phyloP scores from a whole-genome alignment of 352 stramenopile species.

The Phytophthora pinifolia region DNA sequence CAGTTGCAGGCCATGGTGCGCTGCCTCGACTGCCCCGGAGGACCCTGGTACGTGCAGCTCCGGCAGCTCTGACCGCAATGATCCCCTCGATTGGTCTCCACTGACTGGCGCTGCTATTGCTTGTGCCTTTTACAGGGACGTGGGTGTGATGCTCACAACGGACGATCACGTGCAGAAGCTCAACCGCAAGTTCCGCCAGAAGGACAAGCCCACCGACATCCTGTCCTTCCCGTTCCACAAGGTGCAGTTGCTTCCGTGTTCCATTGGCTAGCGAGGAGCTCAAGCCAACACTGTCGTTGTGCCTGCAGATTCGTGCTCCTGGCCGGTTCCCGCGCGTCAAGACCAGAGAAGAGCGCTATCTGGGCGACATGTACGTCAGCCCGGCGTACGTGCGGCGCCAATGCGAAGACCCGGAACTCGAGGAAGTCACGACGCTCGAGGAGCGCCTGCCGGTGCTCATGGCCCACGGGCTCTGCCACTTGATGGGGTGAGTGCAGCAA shows the following conservation, averaged over 20 bases:
- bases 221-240: slow-evolving; percentile 84
- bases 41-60: slow-evolving; percentile 51
- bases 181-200: slow-evolving; percentile 70
- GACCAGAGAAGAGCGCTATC: slow-evolving; percentile 60
- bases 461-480: slow-evolving; percentile 79
- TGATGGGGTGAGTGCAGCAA: slow-evolving; percentile 57
- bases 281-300: background rate
- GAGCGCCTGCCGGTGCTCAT: slow-evolving; percentile 72
- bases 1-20: slow-evolving; percentile 76
- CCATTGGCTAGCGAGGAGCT: slow-evolving; percentile 9
- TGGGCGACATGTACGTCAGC: slow-evolving; percentile 86
- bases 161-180: slow-evolving; percentile 73
- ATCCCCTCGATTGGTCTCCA: slow-evolving; percentile 1
- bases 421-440: slow-evolving; percentile 59
- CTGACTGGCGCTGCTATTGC: slow-evolving; percentile 5
- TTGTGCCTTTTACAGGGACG: slow-evolving; percentile 41
- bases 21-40: slow-evolving; percentile 54
- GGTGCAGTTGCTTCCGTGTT: slow-evolving; percentile 40
- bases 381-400: slow-evolving; percentile 74
- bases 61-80: background rate
- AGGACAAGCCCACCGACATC: slow-evolving; percentile 82
- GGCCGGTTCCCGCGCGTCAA: slow-evolving; percentile 62
- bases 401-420: slow-evolving; percentile 57
- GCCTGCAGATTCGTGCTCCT: slow-evolving; percentile 46
- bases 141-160: slow-evolving; percentile 81